A percentile compares a stretch with the other conserved stretches of the same genome.
Conservation (phyloP, 208 protist genomes). For the Tritrichomonas foetus region DNA sequence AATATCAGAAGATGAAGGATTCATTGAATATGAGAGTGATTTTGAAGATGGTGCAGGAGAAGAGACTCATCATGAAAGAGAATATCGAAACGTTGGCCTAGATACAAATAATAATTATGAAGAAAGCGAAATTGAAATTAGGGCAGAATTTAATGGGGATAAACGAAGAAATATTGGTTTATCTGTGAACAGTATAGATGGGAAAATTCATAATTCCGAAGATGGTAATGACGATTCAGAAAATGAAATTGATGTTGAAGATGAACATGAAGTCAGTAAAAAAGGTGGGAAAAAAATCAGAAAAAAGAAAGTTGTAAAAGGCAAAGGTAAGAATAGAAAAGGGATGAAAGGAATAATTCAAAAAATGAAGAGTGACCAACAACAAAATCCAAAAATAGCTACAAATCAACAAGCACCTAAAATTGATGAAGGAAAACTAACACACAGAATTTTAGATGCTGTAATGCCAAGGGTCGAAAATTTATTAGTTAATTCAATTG, state of each 20-base stretch:
- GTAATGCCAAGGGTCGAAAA: not conserved
- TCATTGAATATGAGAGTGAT: not conserved
- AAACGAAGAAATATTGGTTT: too few species aligned
- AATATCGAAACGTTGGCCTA: too few species aligned
- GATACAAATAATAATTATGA: too few species aligned
- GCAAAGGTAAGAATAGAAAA: not conserved
- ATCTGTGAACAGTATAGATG: too few species aligned
- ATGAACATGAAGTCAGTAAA: not conserved
- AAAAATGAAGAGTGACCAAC: not conserved
- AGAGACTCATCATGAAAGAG: too few species aligned
- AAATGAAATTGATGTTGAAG: too few species aligned
- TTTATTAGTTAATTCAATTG: not conserved
- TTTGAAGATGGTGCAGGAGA: not conserved
- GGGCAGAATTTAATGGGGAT: too few species aligned
- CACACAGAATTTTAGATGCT: not conserved
- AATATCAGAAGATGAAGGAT: not conserved
- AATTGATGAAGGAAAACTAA: conserved; percentile 9
- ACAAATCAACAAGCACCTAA: not conserved
- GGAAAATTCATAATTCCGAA: too few species aligned
- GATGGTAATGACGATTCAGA: too few species aligned
- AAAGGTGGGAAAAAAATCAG: not conserved
- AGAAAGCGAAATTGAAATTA: too few species aligned
- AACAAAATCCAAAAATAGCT: not conserved
- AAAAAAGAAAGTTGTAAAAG: not conserved
- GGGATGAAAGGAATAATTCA: not conserved